Percentiles rank a stretch among this genome's conserved stretches.
Evolutionary conservation across 2,329 filamentous ascomycete genomes (phyloP).

Genomic region (Claviceps sp.): DNA sequence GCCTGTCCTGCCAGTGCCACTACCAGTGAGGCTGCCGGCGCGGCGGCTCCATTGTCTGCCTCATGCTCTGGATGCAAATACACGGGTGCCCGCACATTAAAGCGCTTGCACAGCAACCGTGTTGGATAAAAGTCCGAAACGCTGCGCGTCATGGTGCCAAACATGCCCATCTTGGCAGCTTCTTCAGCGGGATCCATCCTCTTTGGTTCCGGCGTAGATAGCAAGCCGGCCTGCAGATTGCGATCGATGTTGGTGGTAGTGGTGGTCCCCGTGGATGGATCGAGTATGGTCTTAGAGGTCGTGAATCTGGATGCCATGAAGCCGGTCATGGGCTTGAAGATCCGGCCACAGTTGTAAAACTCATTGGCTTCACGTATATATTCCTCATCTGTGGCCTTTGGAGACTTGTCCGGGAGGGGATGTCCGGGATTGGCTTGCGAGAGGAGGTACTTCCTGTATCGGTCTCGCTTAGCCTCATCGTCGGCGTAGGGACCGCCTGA

Average conservation of each 20-base stretch:
- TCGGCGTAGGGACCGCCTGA: constrained; percentile 66
- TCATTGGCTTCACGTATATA: constrained; percentile 70
- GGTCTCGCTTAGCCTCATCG: constrained; percentile 61
- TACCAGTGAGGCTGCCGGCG: too few relatives aligned
- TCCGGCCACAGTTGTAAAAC: constrained; percentile 49
- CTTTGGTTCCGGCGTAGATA: constrained; percentile 21
- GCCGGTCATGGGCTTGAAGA: constrained; percentile 86
- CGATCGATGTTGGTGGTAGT: constrained; percentile 4
- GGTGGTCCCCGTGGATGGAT: constrained; percentile 9
- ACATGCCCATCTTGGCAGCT: constrained; percentile 85
- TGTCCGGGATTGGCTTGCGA: constrained; percentile 39
- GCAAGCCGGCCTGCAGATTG: constrained; percentile 10
- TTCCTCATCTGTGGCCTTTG: constrained; percentile 45
- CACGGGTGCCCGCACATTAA: constrained; percentile 69
- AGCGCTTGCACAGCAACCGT: constrained; percentile 81
- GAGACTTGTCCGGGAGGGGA: constrained; percentile 36
- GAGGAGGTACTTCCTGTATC: constrained; percentile 75
- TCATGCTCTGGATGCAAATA: constrained; percentile 44
- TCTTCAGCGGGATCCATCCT: constrained; percentile 60
- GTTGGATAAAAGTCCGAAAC: constrained; percentile 63
- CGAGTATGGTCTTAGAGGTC: constrained; percentile 40
- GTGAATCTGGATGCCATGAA: constrained; percentile 92
- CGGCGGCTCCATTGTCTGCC: constrained; percentile 15
- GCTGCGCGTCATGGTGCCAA: constrained; percentile 71
- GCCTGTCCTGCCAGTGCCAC: not conserved